Base-by-base conservation (phyloP, 202 grass and related monocot genomes). In the Carex arenaria region DNA sequence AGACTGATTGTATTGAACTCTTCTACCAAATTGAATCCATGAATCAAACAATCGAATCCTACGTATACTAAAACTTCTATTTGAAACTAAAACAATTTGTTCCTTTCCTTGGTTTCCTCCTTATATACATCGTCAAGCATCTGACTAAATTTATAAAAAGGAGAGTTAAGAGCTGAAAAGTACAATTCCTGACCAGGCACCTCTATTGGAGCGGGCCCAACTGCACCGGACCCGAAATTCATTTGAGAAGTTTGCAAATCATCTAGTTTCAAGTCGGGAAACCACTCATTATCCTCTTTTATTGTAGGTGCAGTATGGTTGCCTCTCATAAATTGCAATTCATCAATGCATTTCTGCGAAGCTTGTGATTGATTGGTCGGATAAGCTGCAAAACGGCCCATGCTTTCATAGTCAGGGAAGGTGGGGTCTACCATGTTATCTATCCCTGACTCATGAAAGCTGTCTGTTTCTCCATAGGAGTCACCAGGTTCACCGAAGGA, bases 361-460 rank as follows among this genome's bases (percentile, higher is more conserved):
- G 68, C 43, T 26, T 81, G 78, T 10, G n/a, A 30, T 38, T 81
- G 78, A 51, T 81, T 81, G 52, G 72, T 57, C 17, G 78, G 78
- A 18, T 64, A 81, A 64, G 60, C 78, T 77, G 49, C 10, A 7
- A 52, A 45, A n/a, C 8, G 23, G 52, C 13, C 73, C 51, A 59
- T 59, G 28, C 28, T 86, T 80, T 88, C 86, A 22, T 83, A 81
- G 84, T 88, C 84, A 62, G 86, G 87, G 87, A 94, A 88, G 0
- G 92, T 86, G 72, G 92, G 88, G 85, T 90, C 80, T 88, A 92
- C 89, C 3, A 87, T 84, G 52, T 89, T 91, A 82, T 92, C 92
- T 40, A 88, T 91, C 84, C 90, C 92, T 1, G 92, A 88, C 69
- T 90, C 89, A 76, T 89, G 43, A 67, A 82, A 82, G 61, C 62